These are phyloP conservation scores for Fusarium mexicanum DNA, from an alignment of 2,329 filamentous ascomycete genomes.

Conservation along the genomic window DNA sequence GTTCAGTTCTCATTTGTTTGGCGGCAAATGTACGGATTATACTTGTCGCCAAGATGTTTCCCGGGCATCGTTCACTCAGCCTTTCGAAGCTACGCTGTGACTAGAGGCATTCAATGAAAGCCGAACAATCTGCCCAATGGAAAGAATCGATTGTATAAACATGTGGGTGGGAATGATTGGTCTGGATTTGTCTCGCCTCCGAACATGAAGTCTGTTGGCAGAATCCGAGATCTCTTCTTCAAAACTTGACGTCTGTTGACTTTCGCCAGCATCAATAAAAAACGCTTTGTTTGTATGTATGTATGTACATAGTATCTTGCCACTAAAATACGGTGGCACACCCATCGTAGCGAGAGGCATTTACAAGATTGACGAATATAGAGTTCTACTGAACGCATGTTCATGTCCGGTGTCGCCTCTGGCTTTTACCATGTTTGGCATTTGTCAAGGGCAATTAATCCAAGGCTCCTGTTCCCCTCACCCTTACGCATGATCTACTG, in stretches of 20 bases:
- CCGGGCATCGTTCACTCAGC: not conserved
- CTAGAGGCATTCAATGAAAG: not conserved
- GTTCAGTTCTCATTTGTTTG: not conserved
- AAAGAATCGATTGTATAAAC: constrained; percentile 5
- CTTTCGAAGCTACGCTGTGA: constrained; percentile 8
- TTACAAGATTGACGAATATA: constrained; percentile 1
- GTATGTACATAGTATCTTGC: not conserved
- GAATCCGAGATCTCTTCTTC: not conserved
- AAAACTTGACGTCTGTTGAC: not conserved
- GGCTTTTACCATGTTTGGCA: constrained; percentile 6
- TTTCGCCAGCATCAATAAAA: not conserved
- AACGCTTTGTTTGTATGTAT: not conserved
- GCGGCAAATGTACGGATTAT: not conserved
- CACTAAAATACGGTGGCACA: constrained; percentile 1
- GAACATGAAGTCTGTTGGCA: constrained; percentile 11
- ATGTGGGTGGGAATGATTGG: constrained; percentile 24
- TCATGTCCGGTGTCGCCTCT: constrained; percentile 1
- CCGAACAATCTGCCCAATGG: constrained; percentile 13
- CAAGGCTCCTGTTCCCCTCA: constrained; percentile 14
- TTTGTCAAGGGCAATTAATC: constrained; percentile 5
- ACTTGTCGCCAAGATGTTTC: not conserved
- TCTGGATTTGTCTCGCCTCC: constrained; percentile 27
- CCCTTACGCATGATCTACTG: constrained; percentile 6
- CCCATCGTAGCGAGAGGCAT: constrained; percentile 10
- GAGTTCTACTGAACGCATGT: not conserved